Conservation (phyloP, 1,139 yeast species). For the Sugiyamaella japonica region DNA sequence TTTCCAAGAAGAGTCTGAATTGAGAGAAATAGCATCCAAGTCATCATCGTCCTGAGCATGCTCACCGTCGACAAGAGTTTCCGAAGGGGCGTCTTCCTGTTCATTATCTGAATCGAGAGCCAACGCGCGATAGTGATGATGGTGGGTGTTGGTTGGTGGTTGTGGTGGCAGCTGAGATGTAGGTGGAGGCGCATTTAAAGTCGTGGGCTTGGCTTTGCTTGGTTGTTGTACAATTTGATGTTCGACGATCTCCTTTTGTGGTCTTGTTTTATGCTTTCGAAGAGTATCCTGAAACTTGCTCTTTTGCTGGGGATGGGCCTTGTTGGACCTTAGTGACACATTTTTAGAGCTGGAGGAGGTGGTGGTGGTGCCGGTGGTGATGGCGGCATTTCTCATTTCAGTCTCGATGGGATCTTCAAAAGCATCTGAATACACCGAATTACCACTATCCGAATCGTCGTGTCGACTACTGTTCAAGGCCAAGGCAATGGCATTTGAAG, state of each 20-base stretch:
- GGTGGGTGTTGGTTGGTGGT: not conserved
- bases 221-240: slow-evolving; percentile 16
- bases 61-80: slow-evolving; percentile 3
- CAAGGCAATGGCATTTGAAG: slow-evolving; percentile 16
- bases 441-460: slow-evolving; percentile 31
- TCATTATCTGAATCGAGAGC: slow-evolving; percentile 25
- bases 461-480: slow-evolving; percentile 12
- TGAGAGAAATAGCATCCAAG: slow-evolving; percentile 34
- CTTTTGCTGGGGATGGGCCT: not conserved
- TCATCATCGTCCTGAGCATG: slow-evolving; percentile 22
- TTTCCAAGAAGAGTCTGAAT: slow-evolving; percentile 39
- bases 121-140: slow-evolving; percentile 19
- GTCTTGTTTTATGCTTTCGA: slow-evolving; percentile 1
- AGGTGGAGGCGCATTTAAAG: slow-evolving; percentile 2
- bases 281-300: slow-evolving; percentile 5
- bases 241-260: not conserved
- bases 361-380: too few relatives aligned
- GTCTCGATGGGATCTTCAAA: slow-evolving; percentile 27
- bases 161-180: not conserved
- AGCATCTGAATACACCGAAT: slow-evolving; percentile 35
- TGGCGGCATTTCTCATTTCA: slow-evolving; percentile 13
- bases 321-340: not conserved
- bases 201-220: not conserved
- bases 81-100: slow-evolving; percentile 24
- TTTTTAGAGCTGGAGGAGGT: too few relatives aligned